Conservation (phyloP, 192 early-diverging fungal genomes). For the Entophlyctis luteolus region DNA sequence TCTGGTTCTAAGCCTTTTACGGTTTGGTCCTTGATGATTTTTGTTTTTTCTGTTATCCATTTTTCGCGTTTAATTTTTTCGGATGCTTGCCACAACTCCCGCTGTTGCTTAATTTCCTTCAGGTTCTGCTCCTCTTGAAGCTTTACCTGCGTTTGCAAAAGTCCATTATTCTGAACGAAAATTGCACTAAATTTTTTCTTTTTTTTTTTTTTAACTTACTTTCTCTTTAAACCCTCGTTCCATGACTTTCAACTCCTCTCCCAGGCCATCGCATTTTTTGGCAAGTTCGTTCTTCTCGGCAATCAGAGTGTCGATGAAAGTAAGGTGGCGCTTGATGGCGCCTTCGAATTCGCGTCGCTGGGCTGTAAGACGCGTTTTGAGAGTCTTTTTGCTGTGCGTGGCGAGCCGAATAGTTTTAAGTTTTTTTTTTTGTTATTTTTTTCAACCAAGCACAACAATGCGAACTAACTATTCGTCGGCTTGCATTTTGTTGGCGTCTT, state of each 20-base stretch:
- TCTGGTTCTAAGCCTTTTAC: slow-evolving; percentile 60
- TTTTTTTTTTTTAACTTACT: too few species aligned
- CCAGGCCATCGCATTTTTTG: slow-evolving; percentile 45
- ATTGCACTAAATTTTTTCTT: too few species aligned
- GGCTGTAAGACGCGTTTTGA: slow-evolving; percentile 54
- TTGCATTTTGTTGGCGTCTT: slow-evolving; percentile 37
- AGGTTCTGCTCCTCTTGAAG: slow-evolving; percentile 46
- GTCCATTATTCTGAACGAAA: too few species aligned
- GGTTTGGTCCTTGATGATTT: slow-evolving; percentile 58
- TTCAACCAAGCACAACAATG: neutral
- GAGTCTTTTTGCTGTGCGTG: slow-evolving; percentile 39
- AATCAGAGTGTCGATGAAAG: slow-evolving; percentile 56
- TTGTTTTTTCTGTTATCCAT: slow-evolving; percentile 61
- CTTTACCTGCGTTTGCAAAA: slow-evolving; percentile 26
- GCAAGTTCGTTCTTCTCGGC: slow-evolving; percentile 57
- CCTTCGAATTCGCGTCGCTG: slow-evolving; percentile 62
- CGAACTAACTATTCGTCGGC: slow-evolving; percentile 34
- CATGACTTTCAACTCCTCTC: slow-evolving; percentile 49
- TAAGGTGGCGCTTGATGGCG: slow-evolving; percentile 53
- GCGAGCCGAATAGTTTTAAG: neutral
- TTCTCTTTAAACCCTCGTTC: slow-evolving; percentile 50
- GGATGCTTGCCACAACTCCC: slow-evolving; percentile 51
- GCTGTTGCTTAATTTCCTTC: slow-evolving; percentile 49
- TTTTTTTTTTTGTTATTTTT: too few species aligned
- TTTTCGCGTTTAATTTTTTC: slow-evolving; percentile 62